Conservation (phyloP, 805 yeast species). For the Sugiyamaella chiloensis region DNA sequence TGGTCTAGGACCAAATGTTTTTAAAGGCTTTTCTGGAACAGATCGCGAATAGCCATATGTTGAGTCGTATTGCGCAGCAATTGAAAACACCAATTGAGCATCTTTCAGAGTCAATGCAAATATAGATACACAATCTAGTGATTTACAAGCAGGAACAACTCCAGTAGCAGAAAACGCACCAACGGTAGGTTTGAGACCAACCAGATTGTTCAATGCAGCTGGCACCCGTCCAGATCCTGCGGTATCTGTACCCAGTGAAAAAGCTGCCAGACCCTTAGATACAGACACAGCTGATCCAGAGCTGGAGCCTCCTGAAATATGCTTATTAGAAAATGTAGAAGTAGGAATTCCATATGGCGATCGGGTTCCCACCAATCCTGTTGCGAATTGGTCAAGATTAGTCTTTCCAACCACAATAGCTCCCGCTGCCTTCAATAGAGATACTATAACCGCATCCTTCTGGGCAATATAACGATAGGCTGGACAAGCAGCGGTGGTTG, state of each 20-base stretch:
- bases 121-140: constrained; percentile 87
- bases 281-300: constrained; percentile 95
- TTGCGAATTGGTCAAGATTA: constrained; percentile 94
- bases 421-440: constrained; percentile 76
- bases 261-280: constrained; percentile 83
- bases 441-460: constrained; percentile 73
- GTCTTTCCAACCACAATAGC: constrained; percentile 94
- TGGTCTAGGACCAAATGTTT: constrained; percentile 54
- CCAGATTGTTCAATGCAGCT: constrained; percentile 85
- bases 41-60: constrained; percentile 78
- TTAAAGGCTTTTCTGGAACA: constrained; percentile 63
- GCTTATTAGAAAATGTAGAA: constrained; percentile 67
- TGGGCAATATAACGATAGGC: constrained; percentile 66
- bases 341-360: constrained; percentile 92
- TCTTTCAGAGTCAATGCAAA: constrained; percentile 75
- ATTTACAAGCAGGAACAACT: constrained; percentile 96
- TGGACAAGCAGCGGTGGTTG: constrained; percentile 96
- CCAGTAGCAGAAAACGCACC: constrained; percentile 86
- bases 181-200: constrained; percentile 89
- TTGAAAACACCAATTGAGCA: constrained; percentile 72
- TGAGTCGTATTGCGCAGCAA: constrained; percentile 70
- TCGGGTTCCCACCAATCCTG: constrained; percentile 93
- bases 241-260: constrained; percentile 92
- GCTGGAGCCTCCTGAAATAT: constrained; percentile 93
- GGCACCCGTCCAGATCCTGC: constrained; percentile 99